Conservation (phyloP, 129 eudicot genomes). For the Chrysanthemum lavandulifolium region DNA sequence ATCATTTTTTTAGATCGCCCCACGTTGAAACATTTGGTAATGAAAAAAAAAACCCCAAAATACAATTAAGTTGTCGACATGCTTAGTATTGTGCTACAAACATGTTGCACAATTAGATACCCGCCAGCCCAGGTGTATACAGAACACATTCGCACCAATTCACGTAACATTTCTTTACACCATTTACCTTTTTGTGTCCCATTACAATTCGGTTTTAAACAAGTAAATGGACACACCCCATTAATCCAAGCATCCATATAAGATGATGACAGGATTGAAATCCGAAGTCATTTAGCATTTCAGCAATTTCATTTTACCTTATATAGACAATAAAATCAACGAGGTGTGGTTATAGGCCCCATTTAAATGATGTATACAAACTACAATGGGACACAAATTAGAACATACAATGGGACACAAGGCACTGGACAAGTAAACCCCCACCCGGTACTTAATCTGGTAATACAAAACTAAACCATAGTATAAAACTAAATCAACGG, state of each 20-base stretch:
- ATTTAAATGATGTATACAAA: background rate
- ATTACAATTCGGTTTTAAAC: background rate
- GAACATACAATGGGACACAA: too few species aligned
- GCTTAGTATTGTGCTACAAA: background rate
- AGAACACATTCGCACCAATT: too few species aligned
- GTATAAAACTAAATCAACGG: background rate
- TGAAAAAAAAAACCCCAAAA: background rate
- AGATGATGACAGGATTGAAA: background rate
- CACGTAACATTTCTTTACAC: background rate
- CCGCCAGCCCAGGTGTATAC: too few species aligned
- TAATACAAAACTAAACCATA: background rate
- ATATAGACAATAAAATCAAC: background rate
- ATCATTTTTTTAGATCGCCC: too few species aligned
- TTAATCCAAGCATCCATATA: background rate
- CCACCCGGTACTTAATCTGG: too few species aligned
- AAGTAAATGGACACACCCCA: background rate
- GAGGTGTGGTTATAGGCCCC: background rate
- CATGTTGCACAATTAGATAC: too few species aligned
- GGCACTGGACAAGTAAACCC: too few species aligned
- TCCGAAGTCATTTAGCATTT: background rate
- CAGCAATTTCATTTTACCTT: background rate
- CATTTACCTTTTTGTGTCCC: background rate
- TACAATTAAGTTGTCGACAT: too few species aligned
- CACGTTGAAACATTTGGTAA: background rate
- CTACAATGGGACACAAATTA: background rate